Evolutionary conservation across 73 alveolate genomes (phyloP), one percentile per base, ranked within the genome.

Genomic region (Paramecium sonneborni): DNA sequence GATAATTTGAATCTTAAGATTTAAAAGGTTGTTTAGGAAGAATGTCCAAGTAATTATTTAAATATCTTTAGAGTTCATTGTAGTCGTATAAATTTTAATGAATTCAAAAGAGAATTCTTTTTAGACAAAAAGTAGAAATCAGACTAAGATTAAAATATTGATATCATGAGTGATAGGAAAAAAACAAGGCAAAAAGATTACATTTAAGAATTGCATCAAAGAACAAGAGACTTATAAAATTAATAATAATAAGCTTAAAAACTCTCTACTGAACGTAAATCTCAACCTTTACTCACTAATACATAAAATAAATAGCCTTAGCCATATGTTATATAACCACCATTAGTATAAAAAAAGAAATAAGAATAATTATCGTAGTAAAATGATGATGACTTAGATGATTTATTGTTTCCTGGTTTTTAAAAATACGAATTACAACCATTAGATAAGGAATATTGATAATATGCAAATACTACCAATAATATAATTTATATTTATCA

Each of bases 331-430:
- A 32, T 62, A 62, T 3, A 62, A 72, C 58, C 86, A 0, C 55
- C 55, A 5, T 58, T 21, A n/a, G 12, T 15, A 72, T 30, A 79
- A 79, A 41, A 79, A 24, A 43, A 23, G 0, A 26, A 38, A 43
- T 43, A 41, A 23, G 69, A 43, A 52, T 7, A 52, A 52, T 4
- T 30, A 52, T 52, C 68, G 15, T 52, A 52, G 18, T 52, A n/a
- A 52, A n/a, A n/a, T 68, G 90, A 79, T 14, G 90, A 79, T 23
- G 90, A 79, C 2, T 79, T 79, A 46, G 74, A 79, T 79, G 90
- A 79, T 79, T 79, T 79, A 14, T n/a, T 79, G 24, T 79, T 79
- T 46, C 90, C 90, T 8, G 90, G 90, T 6, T 79, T 79, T 14
- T 24, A 79, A n/a, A 79, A 79, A 43, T 79, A 44, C 11, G 34